Percentiles rank a stretch among this genome's conserved stretches.
These are phyloP conservation scores for Aspergillus bertholletiae DNA, from an alignment of 495 filamentous ascomycete species.

Conservation along the genomic window DNA sequence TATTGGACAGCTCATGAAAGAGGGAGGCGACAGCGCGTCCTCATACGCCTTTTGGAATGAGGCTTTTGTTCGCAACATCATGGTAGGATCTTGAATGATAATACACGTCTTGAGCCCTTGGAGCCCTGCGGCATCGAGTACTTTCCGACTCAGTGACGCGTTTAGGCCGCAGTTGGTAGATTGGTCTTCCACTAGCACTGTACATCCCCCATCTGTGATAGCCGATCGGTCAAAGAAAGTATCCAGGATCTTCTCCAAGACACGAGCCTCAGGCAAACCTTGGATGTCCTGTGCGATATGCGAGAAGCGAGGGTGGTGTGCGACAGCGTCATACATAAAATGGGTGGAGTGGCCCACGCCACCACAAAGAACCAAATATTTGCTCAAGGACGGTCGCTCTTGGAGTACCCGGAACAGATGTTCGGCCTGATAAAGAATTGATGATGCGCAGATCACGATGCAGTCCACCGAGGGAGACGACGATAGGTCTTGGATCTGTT, in stretches of 20 bases:
- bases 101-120: slow-evolving; percentile 12
- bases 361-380: slow-evolving; percentile 32
- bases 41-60: slow-evolving; percentile 30
- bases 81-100: slow-evolving; percentile 38
- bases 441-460: slow-evolving; percentile 28
- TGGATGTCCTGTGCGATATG: slow-evolving; percentile 15
- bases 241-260: slow-evolving; percentile 28
- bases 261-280: slow-evolving; percentile 27
- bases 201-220: slow-evolving; percentile 16
- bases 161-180: slow-evolving; percentile 39
- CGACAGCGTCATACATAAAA: slow-evolving; percentile 29
- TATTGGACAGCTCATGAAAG: slow-evolving; percentile 28
- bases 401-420: slow-evolving; percentile 14
- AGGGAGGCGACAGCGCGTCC: slow-evolving; percentile 6
- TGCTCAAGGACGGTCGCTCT: slow-evolving; percentile 17
- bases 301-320: slow-evolving; percentile 18
- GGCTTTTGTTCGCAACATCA: slow-evolving; percentile 30
- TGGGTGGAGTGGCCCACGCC: slow-evolving; percentile 36
- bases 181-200: slow-evolving; percentile 29
- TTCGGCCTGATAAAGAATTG: slow-evolving; percentile 20
- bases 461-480: slow-evolving; percentile 10
- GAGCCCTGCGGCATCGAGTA: slow-evolving; percentile 23
- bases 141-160: slow-evolving; percentile 19
- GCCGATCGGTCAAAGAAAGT: slow-evolving; percentile 24
- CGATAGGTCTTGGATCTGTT: slow-evolving; percentile 7